Conservation (phyloP, 2,329 filamentous ascomycete genomes). For the Fusarium dlaminii region DNA sequence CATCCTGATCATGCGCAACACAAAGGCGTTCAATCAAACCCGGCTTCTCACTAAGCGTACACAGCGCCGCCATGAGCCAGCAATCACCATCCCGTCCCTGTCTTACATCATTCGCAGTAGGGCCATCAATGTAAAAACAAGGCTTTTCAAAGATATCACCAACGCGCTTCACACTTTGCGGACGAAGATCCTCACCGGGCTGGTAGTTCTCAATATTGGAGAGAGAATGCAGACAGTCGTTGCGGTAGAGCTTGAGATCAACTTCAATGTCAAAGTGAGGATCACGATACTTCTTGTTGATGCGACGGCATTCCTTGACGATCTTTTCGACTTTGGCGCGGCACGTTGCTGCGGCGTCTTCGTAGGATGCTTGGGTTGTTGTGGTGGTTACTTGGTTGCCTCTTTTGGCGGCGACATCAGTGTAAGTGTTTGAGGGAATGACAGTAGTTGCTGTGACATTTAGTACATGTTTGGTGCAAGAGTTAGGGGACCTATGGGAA, state of each 20-base stretch:
- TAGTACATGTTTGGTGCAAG: not conserved
- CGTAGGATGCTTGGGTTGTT: conserved; percentile 73
- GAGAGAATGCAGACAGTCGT: conserved; percentile 61
- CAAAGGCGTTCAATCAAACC: conserved; percentile 78
- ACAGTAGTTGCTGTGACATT: conserved; percentile 67
- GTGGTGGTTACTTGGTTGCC: conserved; percentile 64
- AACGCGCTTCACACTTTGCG: conserved; percentile 73
- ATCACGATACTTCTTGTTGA: conserved; percentile 88
- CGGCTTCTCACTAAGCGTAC: conserved; percentile 77
- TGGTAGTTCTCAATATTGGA: conserved; percentile 44
- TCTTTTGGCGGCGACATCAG: conserved; percentile 66
- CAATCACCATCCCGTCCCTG: conserved; percentile 85
- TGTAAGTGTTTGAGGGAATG: conserved; percentile 74
- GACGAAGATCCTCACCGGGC: conserved; percentile 50
- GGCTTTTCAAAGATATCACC: conserved; percentile 80
- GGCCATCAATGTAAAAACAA: conserved; percentile 80
- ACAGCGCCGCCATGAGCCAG: conserved; percentile 85
- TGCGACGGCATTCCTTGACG: conserved; percentile 71
- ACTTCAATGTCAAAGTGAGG: conserved; percentile 87
- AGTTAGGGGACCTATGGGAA: too few species aligned
- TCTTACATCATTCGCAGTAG: conserved; percentile 79
- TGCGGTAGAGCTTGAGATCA: conserved; percentile 70
- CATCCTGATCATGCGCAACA: conserved; percentile 74
- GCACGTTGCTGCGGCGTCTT: conserved; percentile 76
- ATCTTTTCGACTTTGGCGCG: conserved; percentile 70